Evolutionary conservation across 768 basidiomycete species (phyloP).

Genomic region (Sistotremastrum suecicum): DNA sequence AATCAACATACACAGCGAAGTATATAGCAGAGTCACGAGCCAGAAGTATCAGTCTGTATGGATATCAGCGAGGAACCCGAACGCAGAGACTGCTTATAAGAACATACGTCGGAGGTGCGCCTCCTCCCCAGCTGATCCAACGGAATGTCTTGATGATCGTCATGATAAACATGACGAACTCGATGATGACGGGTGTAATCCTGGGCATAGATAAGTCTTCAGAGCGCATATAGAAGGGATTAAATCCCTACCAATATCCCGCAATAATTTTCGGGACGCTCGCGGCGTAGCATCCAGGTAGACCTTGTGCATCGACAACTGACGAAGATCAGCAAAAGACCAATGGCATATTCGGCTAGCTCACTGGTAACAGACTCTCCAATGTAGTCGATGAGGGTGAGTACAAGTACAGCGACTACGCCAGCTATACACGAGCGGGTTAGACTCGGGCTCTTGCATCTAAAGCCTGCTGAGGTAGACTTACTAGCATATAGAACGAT

Average conservation of each 20-base stretch:
- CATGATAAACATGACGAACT: conserved; percentile 2
- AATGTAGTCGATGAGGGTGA: conserved; percentile 4
- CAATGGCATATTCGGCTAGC: not conserved
- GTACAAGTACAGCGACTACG: conserved; percentile 2
- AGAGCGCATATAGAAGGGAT: not conserved
- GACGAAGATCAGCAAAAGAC: not conserved
- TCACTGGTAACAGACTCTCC: conserved; percentile 5
- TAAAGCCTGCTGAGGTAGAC: not conserved
- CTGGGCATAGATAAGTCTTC: not conserved
- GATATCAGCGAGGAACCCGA: not conserved
- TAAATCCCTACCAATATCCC: conserved; percentile 1
- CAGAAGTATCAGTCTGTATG: not conserved
- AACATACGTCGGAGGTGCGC: conserved; percentile 3
- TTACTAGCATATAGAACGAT: conserved; percentile 1
- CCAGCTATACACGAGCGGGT: not conserved
- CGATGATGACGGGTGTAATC: conserved; percentile 6
- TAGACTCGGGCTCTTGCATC: too few relatives aligned
- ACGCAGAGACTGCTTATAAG: conserved; percentile 2
- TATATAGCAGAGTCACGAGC: conserved; percentile 6
- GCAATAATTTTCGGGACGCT: conserved; percentile 5
- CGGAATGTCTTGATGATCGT: conserved; percentile 1
- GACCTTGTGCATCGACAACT: conserved; percentile 1
- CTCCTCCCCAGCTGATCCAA: not conserved
- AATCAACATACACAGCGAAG: conserved; percentile 4
- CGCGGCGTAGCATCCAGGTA: conserved; percentile 7